phyloP scores from a whole-genome alignment of 768 basidiomycete species.

The Trametes punicea region DNA sequence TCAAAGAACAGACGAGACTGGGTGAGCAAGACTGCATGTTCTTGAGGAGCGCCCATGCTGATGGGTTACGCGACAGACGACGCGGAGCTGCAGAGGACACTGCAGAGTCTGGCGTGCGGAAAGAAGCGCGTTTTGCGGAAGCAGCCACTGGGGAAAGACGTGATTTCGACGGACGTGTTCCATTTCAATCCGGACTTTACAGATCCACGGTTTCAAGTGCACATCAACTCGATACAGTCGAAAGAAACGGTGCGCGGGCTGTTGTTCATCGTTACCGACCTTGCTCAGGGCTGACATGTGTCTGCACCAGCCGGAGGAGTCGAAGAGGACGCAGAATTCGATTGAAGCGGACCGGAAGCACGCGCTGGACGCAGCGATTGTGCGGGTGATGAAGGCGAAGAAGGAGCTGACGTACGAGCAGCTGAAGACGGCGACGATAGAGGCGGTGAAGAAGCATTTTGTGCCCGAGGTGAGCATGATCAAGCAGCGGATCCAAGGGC shows the following conservation, averaged over 20 bases:
- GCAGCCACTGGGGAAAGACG: constrained; percentile 71
- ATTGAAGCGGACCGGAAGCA: constrained; percentile 87
- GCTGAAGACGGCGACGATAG: constrained; percentile 79
- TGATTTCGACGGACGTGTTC: constrained; percentile 74
- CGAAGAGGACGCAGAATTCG: constrained; percentile 71
- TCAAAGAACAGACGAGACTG: constrained; percentile 64
- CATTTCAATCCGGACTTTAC: constrained; percentile 80
- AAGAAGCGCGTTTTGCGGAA: constrained; percentile 88
- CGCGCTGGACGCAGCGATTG: constrained; percentile 91
- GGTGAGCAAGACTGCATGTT: constrained; percentile 45
- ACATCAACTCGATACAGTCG: constrained; percentile 94
- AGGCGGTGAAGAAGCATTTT: constrained; percentile 86
- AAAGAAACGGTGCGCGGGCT: constrained; percentile 73
- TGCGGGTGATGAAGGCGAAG: constrained; percentile 91
- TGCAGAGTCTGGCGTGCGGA: constrained; percentile 91
- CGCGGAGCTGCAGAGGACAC: constrained; percentile 70
- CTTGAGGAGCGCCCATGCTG: constrained; percentile 10
- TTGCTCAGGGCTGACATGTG: background rate
- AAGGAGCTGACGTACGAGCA: constrained; percentile 81
- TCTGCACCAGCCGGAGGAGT: constrained; percentile 73
- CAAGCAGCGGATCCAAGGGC: constrained; percentile 75
- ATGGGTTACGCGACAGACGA: constrained; percentile 48
- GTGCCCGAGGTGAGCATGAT: constrained; percentile 79
- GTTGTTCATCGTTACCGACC: background rate
- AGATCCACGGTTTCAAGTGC: constrained; percentile 73